Conservation (phyloP, 495 filamentous ascomycete genomes). For the Aspergillus diversus region DNA sequence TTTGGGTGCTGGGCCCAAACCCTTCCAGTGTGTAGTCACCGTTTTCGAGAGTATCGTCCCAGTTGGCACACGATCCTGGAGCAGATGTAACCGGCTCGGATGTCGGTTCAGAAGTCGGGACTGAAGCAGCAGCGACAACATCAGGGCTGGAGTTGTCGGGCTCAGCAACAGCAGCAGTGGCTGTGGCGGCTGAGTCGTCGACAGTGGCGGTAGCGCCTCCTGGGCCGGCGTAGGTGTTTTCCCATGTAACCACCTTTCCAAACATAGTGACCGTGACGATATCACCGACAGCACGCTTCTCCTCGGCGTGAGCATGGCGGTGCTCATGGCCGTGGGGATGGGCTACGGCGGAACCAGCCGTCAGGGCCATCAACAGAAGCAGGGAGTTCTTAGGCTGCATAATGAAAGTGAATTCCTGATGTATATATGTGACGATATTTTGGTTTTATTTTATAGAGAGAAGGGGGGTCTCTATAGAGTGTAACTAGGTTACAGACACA, state of each 20-base stretch:
- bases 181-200: conserved; percentile 7
- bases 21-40: conserved; percentile 32
- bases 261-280: conserved; percentile 64
- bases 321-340: conserved; percentile 52
- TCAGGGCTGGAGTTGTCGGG: conserved; percentile 17
- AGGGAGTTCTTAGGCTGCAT: conserved; percentile 51
- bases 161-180: conserved; percentile 22
- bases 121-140: conserved; percentile 22
- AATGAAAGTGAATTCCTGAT: conserved; percentile 22
- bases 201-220: conserved; percentile 31
- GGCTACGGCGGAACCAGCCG: conserved; percentile 46
- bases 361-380: conserved; percentile 44
- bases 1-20: conserved; percentile 34
- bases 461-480: conserved; percentile 12
- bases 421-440: conserved; percentile 6
- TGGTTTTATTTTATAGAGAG: conserved; percentile 8
- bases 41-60: conserved; percentile 30
- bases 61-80: conserved; percentile 28
- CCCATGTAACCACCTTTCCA: conserved; percentile 63
- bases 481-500: conserved; percentile 13
- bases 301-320: conserved; percentile 43
- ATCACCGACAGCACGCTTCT: conserved; percentile 49
- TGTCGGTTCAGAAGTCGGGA: conserved; percentile 23
- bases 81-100: conserved; percentile 26
- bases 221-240: conserved; percentile 61